These are phyloP conservation scores for Fusarium sp. DNA, from an alignment of 2,329 filamentous ascomycete genomes.

Conservation along the genomic window DNA sequence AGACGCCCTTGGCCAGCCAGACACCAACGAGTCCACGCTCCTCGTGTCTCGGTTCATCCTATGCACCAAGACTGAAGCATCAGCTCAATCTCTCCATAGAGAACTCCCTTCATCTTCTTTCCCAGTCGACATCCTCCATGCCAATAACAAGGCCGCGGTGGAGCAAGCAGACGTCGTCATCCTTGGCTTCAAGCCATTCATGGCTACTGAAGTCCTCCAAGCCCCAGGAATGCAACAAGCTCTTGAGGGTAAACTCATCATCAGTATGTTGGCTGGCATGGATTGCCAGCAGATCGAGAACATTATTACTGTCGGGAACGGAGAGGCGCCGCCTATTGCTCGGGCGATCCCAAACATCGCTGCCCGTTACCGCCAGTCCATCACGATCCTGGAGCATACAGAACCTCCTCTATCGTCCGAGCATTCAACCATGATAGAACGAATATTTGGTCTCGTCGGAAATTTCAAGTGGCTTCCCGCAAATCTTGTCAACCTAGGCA, in stretches of 20 bases:
- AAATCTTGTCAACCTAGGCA: not conserved
- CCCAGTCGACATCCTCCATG: not conserved
- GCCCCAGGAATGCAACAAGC: not conserved
- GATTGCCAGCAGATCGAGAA: not conserved
- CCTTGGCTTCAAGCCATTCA: constrained; percentile 8
- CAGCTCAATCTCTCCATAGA: not conserved
- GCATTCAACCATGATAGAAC: not conserved
- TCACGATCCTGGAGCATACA: not conserved
- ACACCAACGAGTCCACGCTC: not conserved
- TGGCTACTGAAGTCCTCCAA: not conserved
- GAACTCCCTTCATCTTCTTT: not conserved
- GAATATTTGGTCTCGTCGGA: not conserved
- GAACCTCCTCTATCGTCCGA: not conserved
- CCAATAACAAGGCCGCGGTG: not conserved
- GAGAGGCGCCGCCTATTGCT: not conserved
- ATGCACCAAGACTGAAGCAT: not conserved
- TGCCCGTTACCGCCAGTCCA: not conserved
- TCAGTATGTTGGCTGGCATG: not conserved
- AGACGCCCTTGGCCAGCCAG: not conserved
- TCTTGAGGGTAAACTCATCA: not conserved
- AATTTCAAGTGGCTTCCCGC: not conserved
- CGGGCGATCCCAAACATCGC: not conserved
- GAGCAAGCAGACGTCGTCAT: constrained; percentile 9
- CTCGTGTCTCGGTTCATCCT: not conserved
- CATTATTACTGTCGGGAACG: not conserved